Conservation (phyloP, 2,329 filamentous ascomycete genomes). For the Monilinia aucupariae region DNA sequence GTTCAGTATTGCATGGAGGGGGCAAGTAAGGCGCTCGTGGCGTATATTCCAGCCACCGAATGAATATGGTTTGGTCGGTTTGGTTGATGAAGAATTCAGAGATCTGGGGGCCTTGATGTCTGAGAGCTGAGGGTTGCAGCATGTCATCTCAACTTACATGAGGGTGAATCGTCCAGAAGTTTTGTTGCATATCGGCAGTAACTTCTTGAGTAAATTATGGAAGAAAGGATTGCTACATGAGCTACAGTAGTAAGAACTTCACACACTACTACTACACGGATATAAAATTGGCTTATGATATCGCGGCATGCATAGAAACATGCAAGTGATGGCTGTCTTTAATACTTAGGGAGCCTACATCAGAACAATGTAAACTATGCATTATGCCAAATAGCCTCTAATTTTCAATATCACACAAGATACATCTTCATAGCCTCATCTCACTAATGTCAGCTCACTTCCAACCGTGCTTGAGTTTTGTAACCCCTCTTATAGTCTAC, state of each 20-base stretch:
- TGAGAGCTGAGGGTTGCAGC: neutral
- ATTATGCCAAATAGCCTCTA: neutral
- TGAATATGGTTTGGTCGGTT: neutral
- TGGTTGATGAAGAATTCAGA: neutral
- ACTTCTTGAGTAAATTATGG: conserved; percentile 10
- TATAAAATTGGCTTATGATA: neutral
- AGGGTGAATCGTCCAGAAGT: conserved; percentile 1
- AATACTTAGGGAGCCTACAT: neutral
- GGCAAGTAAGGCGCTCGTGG: conserved; percentile 76
- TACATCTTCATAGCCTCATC: conserved; percentile 3
- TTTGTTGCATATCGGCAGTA: conserved; percentile 13
- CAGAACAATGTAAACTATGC: neutral
- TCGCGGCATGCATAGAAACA: neutral
- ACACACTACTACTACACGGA: neutral
- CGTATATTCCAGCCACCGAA: conserved; percentile 46
- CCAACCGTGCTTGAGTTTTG: conserved; percentile 3
- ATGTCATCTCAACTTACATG: neutral
- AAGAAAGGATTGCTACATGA: neutral
- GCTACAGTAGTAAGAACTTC: neutral
- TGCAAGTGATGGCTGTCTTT: neutral
- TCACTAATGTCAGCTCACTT: conserved; percentile 13
- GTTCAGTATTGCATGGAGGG: conserved; percentile 90
- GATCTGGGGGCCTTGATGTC: neutral
- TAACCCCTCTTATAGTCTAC: conserved; percentile 17
- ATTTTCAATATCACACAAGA: neutral